Evolutionary conservation across 441 rosid genomes (phyloP).

Genomic region (Metrosideros polymorpha): DNA sequence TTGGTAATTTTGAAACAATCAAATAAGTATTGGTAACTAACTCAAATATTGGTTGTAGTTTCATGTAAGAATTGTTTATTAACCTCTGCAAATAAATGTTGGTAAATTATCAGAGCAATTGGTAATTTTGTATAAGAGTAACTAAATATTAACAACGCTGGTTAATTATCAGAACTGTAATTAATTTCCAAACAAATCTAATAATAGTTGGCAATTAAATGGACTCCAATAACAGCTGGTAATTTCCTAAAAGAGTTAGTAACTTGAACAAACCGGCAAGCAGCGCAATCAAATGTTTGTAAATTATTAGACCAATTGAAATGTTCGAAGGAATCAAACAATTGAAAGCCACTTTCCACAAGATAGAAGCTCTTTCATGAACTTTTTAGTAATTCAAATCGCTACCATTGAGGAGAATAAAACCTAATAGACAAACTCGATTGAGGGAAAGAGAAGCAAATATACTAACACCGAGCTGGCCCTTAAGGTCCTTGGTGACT

Average conservation of each 20-base stretch:
- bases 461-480: not conserved
- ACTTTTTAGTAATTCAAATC: not conserved
- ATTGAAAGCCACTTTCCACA: not conserved
- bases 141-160: not conserved
- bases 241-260: not conserved
- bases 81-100: accelerated
- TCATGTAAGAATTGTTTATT: too few species aligned
- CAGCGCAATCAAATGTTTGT: too few species aligned
- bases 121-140: not conserved
- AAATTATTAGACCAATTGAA: too few species aligned
- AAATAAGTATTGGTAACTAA: not conserved
- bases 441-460: too few species aligned
- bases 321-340: not conserved
- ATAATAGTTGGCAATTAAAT: not conserved
- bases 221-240: not conserved
- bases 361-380: not conserved
- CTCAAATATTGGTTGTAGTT: too few species aligned
- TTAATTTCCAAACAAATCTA: not conserved
- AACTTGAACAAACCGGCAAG: not conserved
- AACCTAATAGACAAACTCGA: too few species aligned
- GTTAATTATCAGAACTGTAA: not conserved
- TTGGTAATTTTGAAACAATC: not conserved
- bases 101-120: not conserved
- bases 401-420: not conserved
- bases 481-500: not conserved